Evolutionary conservation across 495 filamentous ascomycete genomes (phyloP).

Genomic region (Friedmanniomyces simplex): DNA sequence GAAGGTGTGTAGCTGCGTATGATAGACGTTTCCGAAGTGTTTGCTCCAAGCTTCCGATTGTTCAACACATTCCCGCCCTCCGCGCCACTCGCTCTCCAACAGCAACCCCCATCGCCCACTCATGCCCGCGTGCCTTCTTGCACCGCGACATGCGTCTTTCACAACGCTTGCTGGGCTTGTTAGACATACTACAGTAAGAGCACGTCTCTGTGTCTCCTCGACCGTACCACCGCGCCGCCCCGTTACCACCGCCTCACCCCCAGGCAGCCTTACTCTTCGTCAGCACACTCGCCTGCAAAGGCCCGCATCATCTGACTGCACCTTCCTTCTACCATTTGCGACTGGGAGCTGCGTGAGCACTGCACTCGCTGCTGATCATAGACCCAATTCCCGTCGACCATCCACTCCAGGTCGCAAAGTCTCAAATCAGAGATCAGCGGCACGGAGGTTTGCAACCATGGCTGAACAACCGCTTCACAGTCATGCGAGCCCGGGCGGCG

Average conservation of each 20-base stretch:
- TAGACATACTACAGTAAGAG: conserved; percentile 5
- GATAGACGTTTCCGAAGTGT: background rate
- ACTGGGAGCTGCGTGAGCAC: background rate
- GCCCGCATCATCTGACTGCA: background rate
- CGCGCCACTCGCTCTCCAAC: background rate
- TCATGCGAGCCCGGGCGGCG: background rate
- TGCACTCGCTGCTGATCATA: background rate
- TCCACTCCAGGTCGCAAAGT: background rate
- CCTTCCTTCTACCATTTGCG: background rate
- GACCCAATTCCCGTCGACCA: background rate
- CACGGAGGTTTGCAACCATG: conserved; percentile 12
- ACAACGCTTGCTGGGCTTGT: conserved; percentile 1
- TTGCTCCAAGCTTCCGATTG: background rate
- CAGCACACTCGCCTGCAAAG: background rate
- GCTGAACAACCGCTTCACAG: conserved; percentile 5
- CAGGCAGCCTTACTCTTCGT: conserved; percentile 10
- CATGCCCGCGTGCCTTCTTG: background rate
- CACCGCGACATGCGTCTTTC: background rate
- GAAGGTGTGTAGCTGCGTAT: too few species aligned
- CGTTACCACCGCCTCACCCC: conserved; percentile 18
- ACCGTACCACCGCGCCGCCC: conserved; percentile 23
- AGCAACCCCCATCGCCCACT: background rate
- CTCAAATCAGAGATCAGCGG: background rate
- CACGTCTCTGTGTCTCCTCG: conserved; percentile 14
- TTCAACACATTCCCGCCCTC: background rate